Evolutionary conservation across 2,329 filamentous ascomycete species (phyloP).

Genomic region (Pyricularia grisea): DNA sequence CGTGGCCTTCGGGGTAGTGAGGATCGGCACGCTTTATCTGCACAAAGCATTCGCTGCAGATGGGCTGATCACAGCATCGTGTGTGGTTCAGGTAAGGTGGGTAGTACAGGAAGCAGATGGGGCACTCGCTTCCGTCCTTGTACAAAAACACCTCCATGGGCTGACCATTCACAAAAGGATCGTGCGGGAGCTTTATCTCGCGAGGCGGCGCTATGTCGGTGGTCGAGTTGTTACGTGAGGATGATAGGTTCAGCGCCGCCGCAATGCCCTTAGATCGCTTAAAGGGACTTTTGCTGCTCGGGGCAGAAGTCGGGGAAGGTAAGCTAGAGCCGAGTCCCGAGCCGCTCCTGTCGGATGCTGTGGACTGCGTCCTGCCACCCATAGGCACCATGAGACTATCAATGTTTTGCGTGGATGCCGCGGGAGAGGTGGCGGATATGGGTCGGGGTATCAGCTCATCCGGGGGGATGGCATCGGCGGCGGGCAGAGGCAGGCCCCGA

Average conservation of each 20-base stretch:
- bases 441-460: slow-evolving; percentile 48
- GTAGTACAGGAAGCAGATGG: slow-evolving; percentile 94
- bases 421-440: slow-evolving; percentile 33
- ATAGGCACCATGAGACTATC: slow-evolving; percentile 74
- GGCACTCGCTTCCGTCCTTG: slow-evolving; percentile 83
- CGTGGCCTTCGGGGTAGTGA: slow-evolving; percentile 72
- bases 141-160: slow-evolving; percentile 88
- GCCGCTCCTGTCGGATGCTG: slow-evolving; percentile 60
- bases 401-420: slow-evolving; percentile 49
- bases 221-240: slow-evolving; percentile 64
- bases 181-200: slow-evolving; percentile 70
- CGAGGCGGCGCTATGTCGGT: slow-evolving; percentile 61
- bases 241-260: slow-evolving; percentile 57
- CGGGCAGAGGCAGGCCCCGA: slow-evolving; percentile 72
- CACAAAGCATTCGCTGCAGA: slow-evolving; percentile 98
- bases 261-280: slow-evolving; percentile 85
- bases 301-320: slow-evolving; percentile 44
- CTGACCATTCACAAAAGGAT: slow-evolving; percentile 90
- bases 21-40: slow-evolving; percentile 95
- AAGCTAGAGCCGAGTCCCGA: slow-evolving; percentile 55
- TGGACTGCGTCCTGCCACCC: slow-evolving; percentile 64
- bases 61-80: slow-evolving; percentile 88
- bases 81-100: slow-evolving; percentile 92
- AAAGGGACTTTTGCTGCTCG: slow-evolving; percentile 51
- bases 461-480: slow-evolving; percentile 71